phyloP scores from a whole-genome alignment of 2,329 filamentous ascomycete species.

The Orbilia javanica region DNA sequence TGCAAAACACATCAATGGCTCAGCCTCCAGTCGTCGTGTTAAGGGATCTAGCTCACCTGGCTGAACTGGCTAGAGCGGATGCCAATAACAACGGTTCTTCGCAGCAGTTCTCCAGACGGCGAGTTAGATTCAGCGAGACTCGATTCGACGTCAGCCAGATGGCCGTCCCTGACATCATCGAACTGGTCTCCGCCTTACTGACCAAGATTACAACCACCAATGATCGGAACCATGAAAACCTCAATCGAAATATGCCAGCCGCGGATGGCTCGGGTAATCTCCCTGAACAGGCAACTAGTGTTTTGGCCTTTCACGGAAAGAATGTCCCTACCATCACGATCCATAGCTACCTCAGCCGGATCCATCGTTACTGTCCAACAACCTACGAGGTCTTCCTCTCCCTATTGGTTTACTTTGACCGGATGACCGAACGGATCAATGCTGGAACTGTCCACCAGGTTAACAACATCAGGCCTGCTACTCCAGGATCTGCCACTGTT shows the following conservation, averaged over 20 bases:
- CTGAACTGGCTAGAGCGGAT: conserved; percentile 85
- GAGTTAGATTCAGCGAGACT: conserved; percentile 65
- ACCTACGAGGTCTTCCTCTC: conserved; percentile 98
- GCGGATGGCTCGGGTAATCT: conserved; percentile 73
- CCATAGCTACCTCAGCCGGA: conserved; percentile 91
- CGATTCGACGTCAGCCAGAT: conserved; percentile 96
- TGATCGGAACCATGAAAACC: conserved; percentile 89
- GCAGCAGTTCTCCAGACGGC: conserved; percentile 53
- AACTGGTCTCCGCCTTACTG: conserved; percentile 96
- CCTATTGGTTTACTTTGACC: conserved; percentile 95
- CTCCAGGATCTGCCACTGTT: conserved; percentile 50
- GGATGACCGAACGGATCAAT: conserved; percentile 97
- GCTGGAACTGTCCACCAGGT: conserved; percentile 63
- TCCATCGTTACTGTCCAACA: conserved; percentile 98
- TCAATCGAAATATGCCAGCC: conserved; percentile 79
- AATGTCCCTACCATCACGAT: conserved; percentile 98
- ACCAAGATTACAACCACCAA: conserved; percentile 99
- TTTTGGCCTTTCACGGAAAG: conserved; percentile 96
- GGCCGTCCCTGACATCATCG: conserved; percentile 96
- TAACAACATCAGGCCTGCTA: conserved; percentile 45
- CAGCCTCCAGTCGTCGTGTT: conserved; percentile 77
- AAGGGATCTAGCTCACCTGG: conserved; percentile 89
- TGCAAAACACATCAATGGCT: conserved; percentile 60
- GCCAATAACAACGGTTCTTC: conserved; percentile 59
- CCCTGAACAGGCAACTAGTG: conserved; percentile 76